Percentiles rank a stretch among this genome's conserved stretches.
These are phyloP conservation scores for Leucoagaricus sp. DNA, from an alignment of 1,284 basidiomycete species.

Conservation along the genomic window DNA sequence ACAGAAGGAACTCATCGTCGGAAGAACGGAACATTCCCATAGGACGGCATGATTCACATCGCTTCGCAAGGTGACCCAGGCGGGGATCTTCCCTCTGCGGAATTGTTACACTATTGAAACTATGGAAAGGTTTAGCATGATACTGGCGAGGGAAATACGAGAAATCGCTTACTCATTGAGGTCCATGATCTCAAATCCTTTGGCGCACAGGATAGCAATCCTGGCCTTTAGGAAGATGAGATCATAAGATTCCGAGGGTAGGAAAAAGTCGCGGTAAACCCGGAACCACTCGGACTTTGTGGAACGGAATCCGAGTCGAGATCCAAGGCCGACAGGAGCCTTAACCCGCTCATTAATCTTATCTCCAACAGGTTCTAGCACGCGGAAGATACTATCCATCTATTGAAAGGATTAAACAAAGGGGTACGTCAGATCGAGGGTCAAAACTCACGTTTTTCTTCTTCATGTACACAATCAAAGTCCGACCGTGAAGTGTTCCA, in stretches of 20 bases:
- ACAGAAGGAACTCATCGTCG: slow-evolving; percentile 88
- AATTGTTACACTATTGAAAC: slow-evolving; percentile 88
- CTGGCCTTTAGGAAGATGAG: slow-evolving; percentile 91
- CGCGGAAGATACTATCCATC: slow-evolving; percentile 89
- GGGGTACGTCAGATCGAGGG: background rate
- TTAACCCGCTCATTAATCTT: slow-evolving; percentile 79
- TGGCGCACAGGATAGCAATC: slow-evolving; percentile 88
- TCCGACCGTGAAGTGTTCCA: slow-evolving; percentile 82
- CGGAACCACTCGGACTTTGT: slow-evolving; percentile 91
- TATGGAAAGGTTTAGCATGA: slow-evolving; percentile 28
- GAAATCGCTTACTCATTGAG: slow-evolving; percentile 69
- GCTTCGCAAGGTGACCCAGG: slow-evolving; percentile 72
- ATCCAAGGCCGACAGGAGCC: slow-evolving; percentile 68
- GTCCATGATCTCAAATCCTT: slow-evolving; percentile 96
- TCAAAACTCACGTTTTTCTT: slow-evolving; percentile 74
- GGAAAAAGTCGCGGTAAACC: slow-evolving; percentile 86
- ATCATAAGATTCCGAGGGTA: slow-evolving; percentile 87
- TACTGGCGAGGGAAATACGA: background rate
- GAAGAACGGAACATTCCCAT: slow-evolving; percentile 90
- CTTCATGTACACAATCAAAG: slow-evolving; percentile 94
- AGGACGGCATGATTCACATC: slow-evolving; percentile 81
- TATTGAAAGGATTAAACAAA: slow-evolving; percentile 15
- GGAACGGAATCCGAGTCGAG: slow-evolving; percentile 75
- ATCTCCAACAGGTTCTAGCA: slow-evolving; percentile 88
- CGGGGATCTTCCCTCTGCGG: slow-evolving; percentile 78